Evolutionary conservation across 2,329 filamentous ascomycete genomes (phyloP).

Genomic region (Torrubiella hemipterigena): DNA sequence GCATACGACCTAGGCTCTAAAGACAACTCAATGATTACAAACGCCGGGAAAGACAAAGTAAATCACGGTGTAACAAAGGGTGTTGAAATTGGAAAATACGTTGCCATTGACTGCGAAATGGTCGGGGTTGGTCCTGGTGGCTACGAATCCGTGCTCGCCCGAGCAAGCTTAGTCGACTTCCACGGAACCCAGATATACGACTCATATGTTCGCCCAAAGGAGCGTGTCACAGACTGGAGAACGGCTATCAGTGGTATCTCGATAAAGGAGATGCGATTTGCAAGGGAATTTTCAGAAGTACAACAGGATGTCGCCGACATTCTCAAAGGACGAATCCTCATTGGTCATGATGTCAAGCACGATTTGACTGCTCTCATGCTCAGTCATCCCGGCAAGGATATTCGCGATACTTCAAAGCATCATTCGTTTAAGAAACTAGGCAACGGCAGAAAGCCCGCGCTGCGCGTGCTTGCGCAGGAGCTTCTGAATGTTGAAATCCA

Average conservation of each 20-base stretch:
- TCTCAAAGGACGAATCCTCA: slow-evolving; percentile 57
- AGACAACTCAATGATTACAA: slow-evolving; percentile 34
- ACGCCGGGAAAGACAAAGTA: slow-evolving; percentile 35
- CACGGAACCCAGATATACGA: slow-evolving; percentile 90
- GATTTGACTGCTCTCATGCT: slow-evolving; percentile 66
- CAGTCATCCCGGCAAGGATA: slow-evolving; percentile 65
- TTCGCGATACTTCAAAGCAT: slow-evolving; percentile 76
- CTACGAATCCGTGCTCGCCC: slow-evolving; percentile 64
- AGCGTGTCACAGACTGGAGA: slow-evolving; percentile 79
- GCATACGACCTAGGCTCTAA: slow-evolving; percentile 46
- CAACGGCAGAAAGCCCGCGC: slow-evolving; percentile 55
- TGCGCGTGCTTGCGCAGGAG: slow-evolving; percentile 46
- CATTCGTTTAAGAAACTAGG: slow-evolving; percentile 59
- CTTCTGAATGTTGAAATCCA: slow-evolving; percentile 52
- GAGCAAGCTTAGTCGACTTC: slow-evolving; percentile 86
- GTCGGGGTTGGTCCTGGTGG: slow-evolving; percentile 69
- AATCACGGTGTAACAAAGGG: slow-evolving; percentile 52
- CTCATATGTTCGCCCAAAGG: slow-evolving; percentile 71
- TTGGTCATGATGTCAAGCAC: slow-evolving; percentile 77
- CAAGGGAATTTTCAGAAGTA: slow-evolving; percentile 63
- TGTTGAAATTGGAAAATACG: slow-evolving; percentile 72
- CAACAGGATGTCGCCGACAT: slow-evolving; percentile 60
- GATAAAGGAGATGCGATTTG: slow-evolving; percentile 57
- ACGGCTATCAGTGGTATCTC: slow-evolving; percentile 76
- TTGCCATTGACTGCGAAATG: slow-evolving; percentile 97